Conservation (phyloP, 176 grass and related monocot genomes). For the Cenchrus purpureus region DNA sequence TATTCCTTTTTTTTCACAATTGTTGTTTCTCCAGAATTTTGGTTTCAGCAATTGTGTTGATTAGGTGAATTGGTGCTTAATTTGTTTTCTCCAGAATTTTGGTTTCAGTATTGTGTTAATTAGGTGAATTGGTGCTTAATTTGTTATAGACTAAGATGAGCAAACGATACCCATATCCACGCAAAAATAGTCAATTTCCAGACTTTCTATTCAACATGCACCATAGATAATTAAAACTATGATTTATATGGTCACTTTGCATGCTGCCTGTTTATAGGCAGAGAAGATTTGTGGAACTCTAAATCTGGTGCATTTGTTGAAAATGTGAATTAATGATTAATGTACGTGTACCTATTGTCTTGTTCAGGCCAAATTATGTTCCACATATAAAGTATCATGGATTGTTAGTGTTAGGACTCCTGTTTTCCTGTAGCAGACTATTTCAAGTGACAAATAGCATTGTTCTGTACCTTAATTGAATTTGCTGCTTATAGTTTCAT, state of each 20-base stretch:
- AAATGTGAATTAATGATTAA: neutral
- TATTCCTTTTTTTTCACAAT: neutral
- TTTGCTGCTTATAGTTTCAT: conserved; percentile 34
- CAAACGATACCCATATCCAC: conserved; percentile 8
- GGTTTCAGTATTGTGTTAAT: neutral
- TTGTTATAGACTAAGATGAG: neutral
- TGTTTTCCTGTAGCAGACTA: neutral
- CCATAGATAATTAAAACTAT: conserved; percentile 22
- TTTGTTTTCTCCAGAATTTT: conserved; percentile 9
- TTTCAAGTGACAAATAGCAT: neutral
- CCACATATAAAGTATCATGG: neutral
- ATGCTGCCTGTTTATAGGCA: conserved; percentile 6
- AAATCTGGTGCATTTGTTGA: conserved; percentile 18
- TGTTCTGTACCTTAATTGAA: conserved; percentile 22
- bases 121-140: conserved; percentile 8
- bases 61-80: neutral
- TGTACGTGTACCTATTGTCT: neutral
- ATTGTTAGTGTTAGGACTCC: neutral
- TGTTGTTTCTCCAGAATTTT: conserved; percentile 6
- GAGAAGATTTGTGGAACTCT: conserved; percentile 4
- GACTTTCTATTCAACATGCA: neutral
- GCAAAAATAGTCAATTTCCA: conserved; percentile 1
- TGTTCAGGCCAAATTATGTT: neutral
- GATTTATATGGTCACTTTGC: conserved; percentile 15
- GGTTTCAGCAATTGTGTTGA: neutral